Evolutionary conservation across 2,329 filamentous ascomycete species (phyloP).

Genomic region (Ceratocystis destructans): DNA sequence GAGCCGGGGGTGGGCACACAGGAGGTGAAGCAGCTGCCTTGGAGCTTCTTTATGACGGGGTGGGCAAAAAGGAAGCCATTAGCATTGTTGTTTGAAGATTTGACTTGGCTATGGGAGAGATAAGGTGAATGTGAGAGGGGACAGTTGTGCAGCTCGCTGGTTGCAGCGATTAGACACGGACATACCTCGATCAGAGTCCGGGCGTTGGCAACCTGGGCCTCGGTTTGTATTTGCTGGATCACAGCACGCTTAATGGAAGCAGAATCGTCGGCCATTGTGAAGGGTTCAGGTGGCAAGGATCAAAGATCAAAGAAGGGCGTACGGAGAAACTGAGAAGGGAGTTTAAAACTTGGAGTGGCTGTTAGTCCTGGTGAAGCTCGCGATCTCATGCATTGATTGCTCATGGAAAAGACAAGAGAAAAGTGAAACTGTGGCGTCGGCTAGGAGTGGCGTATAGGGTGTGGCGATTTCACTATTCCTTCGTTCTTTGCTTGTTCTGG

Average conservation of each 20-base stretch:
- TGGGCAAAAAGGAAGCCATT: background rate
- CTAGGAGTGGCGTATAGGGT: background rate
- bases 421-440: constrained; percentile 2
- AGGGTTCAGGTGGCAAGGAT: background rate
- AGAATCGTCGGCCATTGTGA: constrained; percentile 31
- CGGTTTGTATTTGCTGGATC: constrained; percentile 49
- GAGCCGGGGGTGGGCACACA: constrained; percentile 58
- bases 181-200: constrained; percentile 55
- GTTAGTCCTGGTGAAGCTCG: background rate
- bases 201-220: constrained; percentile 54
- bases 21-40: constrained; percentile 67
- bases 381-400: background rate
- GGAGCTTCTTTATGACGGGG: constrained; percentile 48
- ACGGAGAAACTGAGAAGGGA: background rate
- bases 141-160: too few species aligned
- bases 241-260: constrained; percentile 46
- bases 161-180: constrained; percentile 6
- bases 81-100: background rate
- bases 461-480: background rate
- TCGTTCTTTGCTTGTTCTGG: background rate
- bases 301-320: background rate
- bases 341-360: background rate
- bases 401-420: background rate
- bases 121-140: too few species aligned
- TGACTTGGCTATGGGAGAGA: background rate